phyloP scores from a whole-genome alignment of 2,329 filamentous ascomycete genomes.

The Westerdykella ornata region DNA sequence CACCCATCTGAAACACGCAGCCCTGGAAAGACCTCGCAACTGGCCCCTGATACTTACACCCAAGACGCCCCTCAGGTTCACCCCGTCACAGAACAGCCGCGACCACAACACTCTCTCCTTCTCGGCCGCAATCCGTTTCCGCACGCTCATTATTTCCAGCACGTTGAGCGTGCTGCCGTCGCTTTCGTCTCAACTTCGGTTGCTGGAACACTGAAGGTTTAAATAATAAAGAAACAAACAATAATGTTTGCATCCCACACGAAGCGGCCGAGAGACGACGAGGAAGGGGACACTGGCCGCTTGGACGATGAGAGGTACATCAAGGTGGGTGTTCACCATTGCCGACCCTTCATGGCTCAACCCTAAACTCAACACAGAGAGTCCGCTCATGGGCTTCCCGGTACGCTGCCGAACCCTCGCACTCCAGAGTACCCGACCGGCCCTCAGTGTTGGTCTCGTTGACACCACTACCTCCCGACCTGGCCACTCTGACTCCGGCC shows the following conservation, averaged over 20 bases:
- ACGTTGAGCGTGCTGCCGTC: no score
- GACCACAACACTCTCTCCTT: background rate
- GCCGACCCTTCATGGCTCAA: background rate
- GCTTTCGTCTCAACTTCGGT: background rate
- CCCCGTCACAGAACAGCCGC: background rate
- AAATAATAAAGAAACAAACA: background rate
- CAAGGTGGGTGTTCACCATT: constrained; percentile 20
- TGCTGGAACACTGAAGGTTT: background rate
- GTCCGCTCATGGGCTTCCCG: constrained; percentile 22
- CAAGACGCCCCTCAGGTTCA: background rate
- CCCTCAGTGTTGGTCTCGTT: constrained; percentile 25
- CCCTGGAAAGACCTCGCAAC: no score
- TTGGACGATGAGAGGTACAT: constrained; percentile 26
- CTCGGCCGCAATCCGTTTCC: no score
- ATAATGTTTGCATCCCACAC: constrained; percentile 30
- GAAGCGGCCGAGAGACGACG: constrained; percentile 30
- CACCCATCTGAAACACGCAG: background rate
- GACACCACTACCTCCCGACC: constrained; percentile 18
- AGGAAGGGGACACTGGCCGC: constrained; percentile 15
- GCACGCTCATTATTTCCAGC: no score
- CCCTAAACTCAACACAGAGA: constrained; percentile 20
- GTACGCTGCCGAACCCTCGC: constrained; percentile 13
- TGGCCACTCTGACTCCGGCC: constrained; percentile 26
- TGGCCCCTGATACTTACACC: no score
- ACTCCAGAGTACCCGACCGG: constrained; percentile 16